Base-by-base conservation (phyloP, 2,329 filamentous ascomycete species). In the Aspergillus thermomutatus region DNA sequence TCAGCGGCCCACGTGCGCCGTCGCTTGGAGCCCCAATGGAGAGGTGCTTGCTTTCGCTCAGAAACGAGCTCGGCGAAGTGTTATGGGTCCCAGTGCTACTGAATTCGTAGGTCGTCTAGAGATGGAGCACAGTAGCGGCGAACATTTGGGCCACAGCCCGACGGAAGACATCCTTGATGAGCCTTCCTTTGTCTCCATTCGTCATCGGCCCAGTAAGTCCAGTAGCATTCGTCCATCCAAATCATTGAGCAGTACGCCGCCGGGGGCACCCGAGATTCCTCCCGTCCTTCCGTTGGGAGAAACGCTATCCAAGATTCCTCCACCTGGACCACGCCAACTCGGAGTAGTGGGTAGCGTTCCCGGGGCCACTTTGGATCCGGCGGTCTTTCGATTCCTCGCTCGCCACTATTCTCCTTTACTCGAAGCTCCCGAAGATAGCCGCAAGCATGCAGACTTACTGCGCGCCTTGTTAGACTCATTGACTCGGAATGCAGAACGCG, bases 121-220 rank as follows among this genome's bases (percentile, higher is more conserved):
- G 57, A 79, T 80, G 21, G 74, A 75, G 53, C 71, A 72, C 49
- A 78, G 72, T 57, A 75, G 72, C 58, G 75, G 77, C 23, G 81
- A 80, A 78, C 60, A 69, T 71, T 76, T 80, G 52, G 77, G 75
- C 50, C 75, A 80, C 41, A 83, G 80, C 65, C 81, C 82, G 26
- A 78, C 77, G 34, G 84, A 87, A 64, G 83, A 86, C 60, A 80
- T 78, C 54, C 68, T 83, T 14, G 83, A 85, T 64, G 83, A 86
- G 52, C 77, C 76, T 40, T 80, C 82, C 54, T 71, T 84, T n/a
- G 75, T 77, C 57, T 76, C 79, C 2, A 69, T 78, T 61, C 80
- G 76, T 55, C 75, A 76, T 55, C 76, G 77, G 31, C 77, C 80
- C 61, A 75, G 69, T 55, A 79, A 79, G 63, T 73, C 75, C 21